Evolutionary conservation across 2,329 filamentous ascomycete species (phyloP), one percentile per base, ranked within the genome.

Genomic region (Aspergillus proliferans): DNA sequence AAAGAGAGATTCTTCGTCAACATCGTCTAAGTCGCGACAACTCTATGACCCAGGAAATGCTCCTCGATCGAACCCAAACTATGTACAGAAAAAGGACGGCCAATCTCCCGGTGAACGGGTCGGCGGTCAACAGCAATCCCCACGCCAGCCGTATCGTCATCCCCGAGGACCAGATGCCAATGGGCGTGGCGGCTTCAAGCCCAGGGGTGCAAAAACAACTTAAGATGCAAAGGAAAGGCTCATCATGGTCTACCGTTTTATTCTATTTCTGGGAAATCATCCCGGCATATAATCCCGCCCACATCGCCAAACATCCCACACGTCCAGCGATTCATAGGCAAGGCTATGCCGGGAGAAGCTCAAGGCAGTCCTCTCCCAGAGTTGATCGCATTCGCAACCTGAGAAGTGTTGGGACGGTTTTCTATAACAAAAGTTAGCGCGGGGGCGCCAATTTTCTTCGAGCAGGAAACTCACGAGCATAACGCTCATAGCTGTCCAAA

Each of bases 151-250:
- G 14, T 79, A 90, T 51, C 82, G 91, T 53, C 76, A 81, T 61
- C 90, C 91, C 1, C 80, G 81, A 60, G 89, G 89, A 8, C 91
- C 91, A 8, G 87, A 94, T 63, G 79, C 80, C 43, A 87, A 77
- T 63, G 87, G 87, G 50, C 79, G 86, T 61, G 87, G 85, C 48
- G 88, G 88, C 0, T 90, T 90, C 69, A 87, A 86, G 43, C 76
- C 75, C 53, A 78, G 87, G 60, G 85, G 86, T 54, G 78, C 74
- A n/a, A 76, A 58, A 54, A 58, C 54, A 42, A 55, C 55, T 50
- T 67, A 21, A 19, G 15, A 12, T 21, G 18, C 38, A 40, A 10
- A 5, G 18, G 38, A 10, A 38, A 38, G n/a, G 34, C 3, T n/a
- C 34, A 38, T 38, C n/a, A 38, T 38, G n/a, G n/a, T 38, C 34